Percentiles rank a stretch among this genome's conserved stretches.
These are phyloP conservation scores for Dimargaris cristalligena DNA, from an alignment of 192 early-diverging fungal genomes.

Conservation along the genomic window DNA sequence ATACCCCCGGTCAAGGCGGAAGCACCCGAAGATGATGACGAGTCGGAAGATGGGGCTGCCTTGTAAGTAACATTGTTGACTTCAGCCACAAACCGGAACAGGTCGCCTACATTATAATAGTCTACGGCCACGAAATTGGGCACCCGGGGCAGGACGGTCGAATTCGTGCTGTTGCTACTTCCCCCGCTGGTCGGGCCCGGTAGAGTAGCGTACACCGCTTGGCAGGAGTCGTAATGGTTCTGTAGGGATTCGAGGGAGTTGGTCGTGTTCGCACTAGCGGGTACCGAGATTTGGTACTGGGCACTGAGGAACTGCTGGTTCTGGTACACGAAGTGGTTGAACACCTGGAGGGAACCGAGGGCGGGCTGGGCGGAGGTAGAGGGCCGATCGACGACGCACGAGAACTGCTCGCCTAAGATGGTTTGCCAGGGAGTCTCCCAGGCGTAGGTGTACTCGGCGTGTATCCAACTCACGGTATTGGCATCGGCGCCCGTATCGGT, in stretches of 20 bases:
- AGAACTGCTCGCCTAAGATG: slow-evolving; percentile 24
- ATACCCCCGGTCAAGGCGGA: too few species aligned
- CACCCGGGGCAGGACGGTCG: slow-evolving; percentile 16
- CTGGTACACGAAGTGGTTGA: slow-evolving; percentile 60
- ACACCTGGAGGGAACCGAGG: slow-evolving; percentile 36
- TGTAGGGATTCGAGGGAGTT: slow-evolving; percentile 33
- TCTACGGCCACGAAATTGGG: slow-evolving; percentile 60
- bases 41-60: neutral
- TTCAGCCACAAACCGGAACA: slow-evolving; percentile 29
- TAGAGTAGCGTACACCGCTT: slow-evolving; percentile 7
- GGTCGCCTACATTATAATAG: slow-evolving; percentile 46
- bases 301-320: slow-evolving; percentile 18
- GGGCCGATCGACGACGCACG: slow-evolving; percentile 41
- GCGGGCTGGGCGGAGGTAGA: slow-evolving; percentile 13
- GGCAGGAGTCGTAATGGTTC: slow-evolving; percentile 37
- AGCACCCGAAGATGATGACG: too few species aligned
- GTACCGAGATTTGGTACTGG: slow-evolving; percentile 32
- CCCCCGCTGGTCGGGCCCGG: too few species aligned
- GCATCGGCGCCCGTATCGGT: slow-evolving; percentile 36
- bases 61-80: slow-evolving; percentile 31
- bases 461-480: slow-evolving; percentile 39
- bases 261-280: slow-evolving; percentile 27
- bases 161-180: too few species aligned
- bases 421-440: slow-evolving; percentile 58
- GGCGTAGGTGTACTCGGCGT: slow-evolving; percentile 40